Evolutionary conservation across 2,329 filamentous ascomycete genomes (phyloP), one percentile per base, ranked within the genome.

Genomic region (Alternaria gaisen): DNA sequence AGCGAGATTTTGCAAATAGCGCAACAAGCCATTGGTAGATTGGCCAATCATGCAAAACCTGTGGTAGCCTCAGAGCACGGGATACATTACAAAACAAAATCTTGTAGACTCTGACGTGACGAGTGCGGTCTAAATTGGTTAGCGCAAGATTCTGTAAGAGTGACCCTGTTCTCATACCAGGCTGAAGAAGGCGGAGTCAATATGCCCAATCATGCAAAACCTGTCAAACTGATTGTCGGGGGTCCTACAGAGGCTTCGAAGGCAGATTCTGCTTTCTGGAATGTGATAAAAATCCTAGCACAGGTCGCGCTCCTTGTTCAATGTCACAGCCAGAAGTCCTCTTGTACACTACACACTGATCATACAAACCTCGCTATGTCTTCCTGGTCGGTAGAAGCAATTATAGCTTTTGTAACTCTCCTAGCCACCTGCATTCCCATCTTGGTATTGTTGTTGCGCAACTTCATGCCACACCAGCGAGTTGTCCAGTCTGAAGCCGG

Each of bases 1-100:
- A 4, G 50, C 44, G 5, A 47, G 44, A 32, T 47, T 16, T 9
- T 47, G 44, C 32, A 47, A 47, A 47, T 6, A 8, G 4, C 3
- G 28, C 26, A 47, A 16, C 3, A 4, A 28, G 1, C 34, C 3
- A 12, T 24, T 20, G 2, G 8, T 1, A 10, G n/a, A 28, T 18
- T 30, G n/a, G 11, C 48, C 36, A 52, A 52, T 41, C 12, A 14
- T 52, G 26, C 48, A 16, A 16, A 52, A 41, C 12, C 48, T 41
- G 22, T 9, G 48, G 0, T 22, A 6, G 11, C 0, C 8, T n/a
- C 14, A 1, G 18, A 28, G 5, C 6, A 1, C 2, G 10, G 14
- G 1, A 2, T n/a, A 32, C 4, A 20, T 0, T 0, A 1, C 28
- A 1, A 0, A 47, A 20, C 26, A 47, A 6, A 32, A 47, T 16